Evolutionary conservation across 768 basidiomycete species (phyloP).

Genomic region (Clathrus columnatus): DNA sequence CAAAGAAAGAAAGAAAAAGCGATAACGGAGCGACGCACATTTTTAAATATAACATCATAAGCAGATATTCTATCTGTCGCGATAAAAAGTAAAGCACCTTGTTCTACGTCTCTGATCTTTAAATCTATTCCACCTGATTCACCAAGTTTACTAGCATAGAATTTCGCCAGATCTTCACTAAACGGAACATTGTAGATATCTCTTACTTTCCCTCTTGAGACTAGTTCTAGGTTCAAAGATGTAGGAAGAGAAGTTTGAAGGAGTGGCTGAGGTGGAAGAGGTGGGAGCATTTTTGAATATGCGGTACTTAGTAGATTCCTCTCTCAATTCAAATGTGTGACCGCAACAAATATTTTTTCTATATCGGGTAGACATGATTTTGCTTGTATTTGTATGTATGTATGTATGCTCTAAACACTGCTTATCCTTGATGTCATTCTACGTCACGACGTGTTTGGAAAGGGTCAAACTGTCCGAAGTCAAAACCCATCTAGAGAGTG

Average conservation of each 20-base stretch:
- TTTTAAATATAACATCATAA: conserved; percentile 90
- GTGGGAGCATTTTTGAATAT: not conserved
- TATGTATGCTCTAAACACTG: too few species aligned
- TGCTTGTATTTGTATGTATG: too few species aligned
- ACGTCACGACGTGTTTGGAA: too few species aligned
- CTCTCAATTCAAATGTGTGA: too few species aligned
- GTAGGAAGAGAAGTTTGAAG: conserved; percentile 18
- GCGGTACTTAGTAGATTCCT: too few species aligned
- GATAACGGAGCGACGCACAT: conserved; percentile 45
- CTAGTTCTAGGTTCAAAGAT: conserved; percentile 54
- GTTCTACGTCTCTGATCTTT: conserved; percentile 55
- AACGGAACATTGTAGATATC: conserved; percentile 67
- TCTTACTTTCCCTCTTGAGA: conserved; percentile 92
- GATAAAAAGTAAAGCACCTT: conserved; percentile 69
- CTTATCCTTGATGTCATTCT: too few species aligned
- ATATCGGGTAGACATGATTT: too few species aligned
- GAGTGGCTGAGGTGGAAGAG: not conserved
- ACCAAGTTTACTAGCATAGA: not conserved
- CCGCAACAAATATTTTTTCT: too few species aligned
- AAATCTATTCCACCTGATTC: too few species aligned
- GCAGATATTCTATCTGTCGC: conserved; percentile 95
- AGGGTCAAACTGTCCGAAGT: too few species aligned
- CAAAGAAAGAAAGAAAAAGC: not conserved
- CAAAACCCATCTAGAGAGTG: too few species aligned
- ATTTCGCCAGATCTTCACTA: not conserved